Evolutionary conservation across 2,329 filamentous ascomycete genomes (phyloP), one percentile per base, ranked within the genome.

Genomic region (Fusarium marasasianum): DNA sequence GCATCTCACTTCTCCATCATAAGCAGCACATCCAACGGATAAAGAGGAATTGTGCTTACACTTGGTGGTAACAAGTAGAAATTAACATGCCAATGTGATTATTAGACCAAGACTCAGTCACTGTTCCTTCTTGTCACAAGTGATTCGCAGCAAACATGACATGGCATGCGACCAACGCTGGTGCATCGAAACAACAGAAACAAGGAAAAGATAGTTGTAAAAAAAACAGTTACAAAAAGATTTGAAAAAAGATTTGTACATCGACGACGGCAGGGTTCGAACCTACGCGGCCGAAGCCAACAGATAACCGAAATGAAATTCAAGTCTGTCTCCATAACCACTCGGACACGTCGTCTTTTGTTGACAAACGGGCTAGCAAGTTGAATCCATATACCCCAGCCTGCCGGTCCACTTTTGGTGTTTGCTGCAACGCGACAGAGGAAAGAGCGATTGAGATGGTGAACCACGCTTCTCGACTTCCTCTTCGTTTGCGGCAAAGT

Each of bases 261-360:
- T 12, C 64, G 62, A 66, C 62, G 66, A 59, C 65, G 65, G 15
- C 45, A 66, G 17, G 62, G 29, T 67, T 67, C 65, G 65, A 67
- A 66, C 62, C 10, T 67, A 11, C 65, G 65, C 31, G 65, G 62
- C 62, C 65, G 62, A 67, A 66, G 62, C 65, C 65, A 67, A 13
- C 15, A 60, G 62, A 67, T 67, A 26, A n/a, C 62, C 12, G 57
- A 50, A 15, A 11, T 15, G 4, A 3, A 38, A 3, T 66, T 66
- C 64, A 67, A 67, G 64, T 67, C 64, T 66, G 17, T 12, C 64
- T 67, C 64, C 64, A 22, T 67, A 67, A 67, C 64, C 65, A 67
- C 65, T 68, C 63, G 65, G 65, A 68, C 65, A 68, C 65, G 53
- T 60, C 67, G 63, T 60, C 65, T 53, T 10, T 10, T 7, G 31